phyloP scores from a whole-genome alignment of 257 asterid genomes.

The Salvia hispanica region DNA sequence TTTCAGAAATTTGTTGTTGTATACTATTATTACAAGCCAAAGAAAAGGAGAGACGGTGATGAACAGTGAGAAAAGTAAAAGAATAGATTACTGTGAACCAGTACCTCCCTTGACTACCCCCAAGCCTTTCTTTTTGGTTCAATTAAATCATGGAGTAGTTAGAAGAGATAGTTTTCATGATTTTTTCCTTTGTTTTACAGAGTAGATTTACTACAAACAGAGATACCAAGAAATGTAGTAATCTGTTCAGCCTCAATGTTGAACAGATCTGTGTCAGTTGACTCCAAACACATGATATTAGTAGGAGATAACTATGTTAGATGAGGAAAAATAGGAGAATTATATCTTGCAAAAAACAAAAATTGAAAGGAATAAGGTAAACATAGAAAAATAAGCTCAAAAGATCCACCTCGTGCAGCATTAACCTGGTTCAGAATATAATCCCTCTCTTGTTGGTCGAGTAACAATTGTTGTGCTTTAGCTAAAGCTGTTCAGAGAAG shows the following conservation, averaged over 20 bases:
- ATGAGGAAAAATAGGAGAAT: conserved; percentile 14
- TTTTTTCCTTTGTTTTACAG: background rate
- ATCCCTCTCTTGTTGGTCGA: conserved; percentile 90
- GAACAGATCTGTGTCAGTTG: conserved; percentile 12
- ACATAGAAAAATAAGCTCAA: conserved; percentile 6
- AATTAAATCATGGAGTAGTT: background rate
- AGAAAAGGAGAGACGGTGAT: background rate
- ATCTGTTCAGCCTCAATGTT: no score
- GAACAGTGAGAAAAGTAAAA: background rate
- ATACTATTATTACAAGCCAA: conserved; percentile 10
- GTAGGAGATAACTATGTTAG: background rate
- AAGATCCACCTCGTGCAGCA: conserved; percentile 80
- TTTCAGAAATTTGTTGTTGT: conserved; percentile 10
- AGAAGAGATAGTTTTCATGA: background rate
- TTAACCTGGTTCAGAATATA: conserved; percentile 84
- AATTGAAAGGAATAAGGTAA: background rate
- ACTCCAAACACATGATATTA: background rate
- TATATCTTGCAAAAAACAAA: background rate
- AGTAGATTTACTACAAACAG: conserved; percentile 5
- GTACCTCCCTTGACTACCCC: conserved; percentile 14
- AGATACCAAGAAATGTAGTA: conserved; percentile 4
- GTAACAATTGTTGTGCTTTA: conserved; percentile 86
- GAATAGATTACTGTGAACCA: conserved; percentile 8
- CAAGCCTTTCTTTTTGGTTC: conserved; percentile 8
- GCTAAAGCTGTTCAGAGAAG: conserved; percentile 69